Percentiles rank a stretch among this genome's conserved stretches.
Evolutionary conservation across 75 land plant genomes (phyloP).

Genomic region (Gnetum montanum): DNA sequence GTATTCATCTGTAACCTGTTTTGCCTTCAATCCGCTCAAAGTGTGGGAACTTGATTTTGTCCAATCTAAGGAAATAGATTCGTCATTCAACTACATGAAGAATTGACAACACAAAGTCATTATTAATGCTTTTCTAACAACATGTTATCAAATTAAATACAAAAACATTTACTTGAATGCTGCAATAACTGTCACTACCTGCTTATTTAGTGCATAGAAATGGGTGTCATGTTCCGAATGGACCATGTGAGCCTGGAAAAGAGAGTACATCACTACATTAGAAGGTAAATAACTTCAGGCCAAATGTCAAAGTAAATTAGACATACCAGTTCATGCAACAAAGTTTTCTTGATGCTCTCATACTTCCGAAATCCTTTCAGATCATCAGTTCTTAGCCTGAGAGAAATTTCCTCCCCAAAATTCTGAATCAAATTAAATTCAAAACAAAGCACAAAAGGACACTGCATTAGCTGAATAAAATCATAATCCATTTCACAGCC

Average conservation of each 20-base stretch:
- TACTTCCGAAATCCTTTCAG: conserved; percentile 93
- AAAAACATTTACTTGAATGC: not conserved
- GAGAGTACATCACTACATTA: not conserved
- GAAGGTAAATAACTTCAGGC: not conserved
- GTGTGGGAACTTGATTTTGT: conserved; percentile 74
- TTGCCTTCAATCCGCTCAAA: conserved; percentile 30
- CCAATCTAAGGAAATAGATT: conserved; percentile 84
- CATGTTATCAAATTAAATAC: too few species aligned
- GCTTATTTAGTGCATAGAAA: conserved; percentile 67
- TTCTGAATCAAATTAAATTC: conserved; percentile 30
- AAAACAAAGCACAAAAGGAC: not conserved
- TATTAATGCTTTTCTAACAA: too few species aligned
- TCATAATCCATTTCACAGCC: not conserved
- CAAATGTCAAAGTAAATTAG: not conserved
- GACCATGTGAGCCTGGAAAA: conserved; percentile 90
- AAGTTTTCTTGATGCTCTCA: conserved; percentile 84
- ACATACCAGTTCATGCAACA: conserved; percentile 91
- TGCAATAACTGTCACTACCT: too few species aligned
- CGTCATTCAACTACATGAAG: conserved; percentile 70
- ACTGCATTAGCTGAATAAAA: not conserved
- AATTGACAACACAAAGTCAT: too few species aligned
- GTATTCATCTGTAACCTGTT: conserved; percentile 35
- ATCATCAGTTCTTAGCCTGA: conserved; percentile 94
- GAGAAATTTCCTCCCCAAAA: conserved; percentile 90
- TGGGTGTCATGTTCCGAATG: conserved; percentile 88